A percentile compares a stretch with the other conserved stretches of the same genome.
phyloP scores from a whole-genome alignment of 2,329 filamentous ascomycete genomes.

The Anthostomella pinea region DNA sequence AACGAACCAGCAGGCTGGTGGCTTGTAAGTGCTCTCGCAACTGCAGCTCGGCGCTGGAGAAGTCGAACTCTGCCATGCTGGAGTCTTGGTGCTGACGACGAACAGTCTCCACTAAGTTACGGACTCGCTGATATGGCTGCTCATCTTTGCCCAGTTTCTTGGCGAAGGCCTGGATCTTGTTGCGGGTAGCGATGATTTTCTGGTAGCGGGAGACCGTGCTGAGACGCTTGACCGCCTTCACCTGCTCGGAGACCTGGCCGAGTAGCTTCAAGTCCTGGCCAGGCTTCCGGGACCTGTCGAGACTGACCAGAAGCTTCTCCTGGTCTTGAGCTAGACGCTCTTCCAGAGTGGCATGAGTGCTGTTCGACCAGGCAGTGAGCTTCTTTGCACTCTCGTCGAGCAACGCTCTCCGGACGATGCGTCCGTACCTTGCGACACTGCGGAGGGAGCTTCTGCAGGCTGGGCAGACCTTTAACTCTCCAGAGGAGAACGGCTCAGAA shows the following conservation, averaged over 20 bases:
- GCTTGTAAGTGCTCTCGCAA: constrained; percentile 40
- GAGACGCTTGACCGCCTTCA: constrained; percentile 16
- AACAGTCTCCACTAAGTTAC: constrained; percentile 41
- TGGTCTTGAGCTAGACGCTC: constrained; percentile 27
- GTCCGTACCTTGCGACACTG: constrained; percentile 58
- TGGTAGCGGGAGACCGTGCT: constrained; percentile 21
- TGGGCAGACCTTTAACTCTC: constrained; percentile 53
- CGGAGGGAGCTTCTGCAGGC: constrained; percentile 58
- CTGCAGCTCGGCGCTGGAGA: constrained; percentile 37
- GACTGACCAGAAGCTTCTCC: constrained; percentile 3
- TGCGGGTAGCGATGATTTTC: constrained; percentile 20
- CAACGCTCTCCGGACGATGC: constrained; percentile 56
- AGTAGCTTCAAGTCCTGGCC: no score
- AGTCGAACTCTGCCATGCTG: constrained; percentile 32
- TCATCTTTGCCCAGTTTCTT: constrained; percentile 40
- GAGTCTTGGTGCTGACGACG: constrained; percentile 28
- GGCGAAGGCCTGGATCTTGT: constrained; percentile 17
- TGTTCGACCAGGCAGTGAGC: constrained; percentile 55
- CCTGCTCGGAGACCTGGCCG: constrained; percentile 12
- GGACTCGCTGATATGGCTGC: constrained; percentile 48
- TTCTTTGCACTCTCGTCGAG: constrained; percentile 64
- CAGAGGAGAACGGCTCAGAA: constrained; percentile 47
- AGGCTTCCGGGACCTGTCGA: background rate
- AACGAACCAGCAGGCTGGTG: constrained; percentile 42
- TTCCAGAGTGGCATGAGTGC: constrained; percentile 39